These are phyloP conservation scores for Candida tunisiensis DNA, from an alignment of 1,139 yeast species.

Conservation along the genomic window DNA sequence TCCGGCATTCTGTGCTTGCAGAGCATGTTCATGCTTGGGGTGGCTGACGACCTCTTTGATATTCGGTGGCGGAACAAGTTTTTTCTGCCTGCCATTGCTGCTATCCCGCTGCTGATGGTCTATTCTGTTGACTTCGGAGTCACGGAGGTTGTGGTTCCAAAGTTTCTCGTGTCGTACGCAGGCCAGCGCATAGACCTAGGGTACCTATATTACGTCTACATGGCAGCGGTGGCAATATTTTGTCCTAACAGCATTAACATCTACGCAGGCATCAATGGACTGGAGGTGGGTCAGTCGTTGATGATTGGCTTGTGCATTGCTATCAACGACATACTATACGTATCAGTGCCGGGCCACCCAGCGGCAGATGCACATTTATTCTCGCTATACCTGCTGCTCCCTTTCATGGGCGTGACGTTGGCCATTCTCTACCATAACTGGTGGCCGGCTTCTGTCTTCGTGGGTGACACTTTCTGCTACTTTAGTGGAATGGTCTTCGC, in stretches of 20 bases:
- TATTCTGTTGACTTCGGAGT: slow-evolving; percentile 91
- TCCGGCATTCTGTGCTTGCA: slow-evolving; percentile 74
- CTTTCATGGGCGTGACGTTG: slow-evolving; percentile 72
- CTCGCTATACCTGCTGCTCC: slow-evolving; percentile 63
- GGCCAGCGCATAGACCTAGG: slow-evolving; percentile 56
- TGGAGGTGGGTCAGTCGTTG: slow-evolving; percentile 90
- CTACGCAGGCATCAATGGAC: slow-evolving; percentile 88
- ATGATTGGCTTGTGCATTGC: slow-evolving; percentile 57
- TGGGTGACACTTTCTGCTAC: slow-evolving; percentile 96
- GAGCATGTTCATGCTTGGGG: slow-evolving; percentile 70
- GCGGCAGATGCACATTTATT: slow-evolving; percentile 67
- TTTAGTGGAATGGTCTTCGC: slow-evolving; percentile 99
- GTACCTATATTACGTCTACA: slow-evolving; percentile 60
- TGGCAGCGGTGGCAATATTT: slow-evolving; percentile 83
- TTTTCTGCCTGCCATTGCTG: slow-evolving; percentile 86
- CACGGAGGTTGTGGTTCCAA: slow-evolving; percentile 78
- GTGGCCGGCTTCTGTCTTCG: slow-evolving; percentile 87
- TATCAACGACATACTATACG: slow-evolving; percentile 59
- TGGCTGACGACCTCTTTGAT: slow-evolving; percentile 89
- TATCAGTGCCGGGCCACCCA: slow-evolving; percentile 37
- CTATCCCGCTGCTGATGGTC: slow-evolving; percentile 78
- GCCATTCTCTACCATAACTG: slow-evolving; percentile 68
- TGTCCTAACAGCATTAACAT: slow-evolving; percentile 96
- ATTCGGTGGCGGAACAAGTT: slow-evolving; percentile 96
- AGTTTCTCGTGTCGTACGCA: slow-evolving; percentile 29